These are phyloP conservation scores for Cercis canadensis DNA, from an alignment of 306 rosid species.

Conservation along the genomic window DNA sequence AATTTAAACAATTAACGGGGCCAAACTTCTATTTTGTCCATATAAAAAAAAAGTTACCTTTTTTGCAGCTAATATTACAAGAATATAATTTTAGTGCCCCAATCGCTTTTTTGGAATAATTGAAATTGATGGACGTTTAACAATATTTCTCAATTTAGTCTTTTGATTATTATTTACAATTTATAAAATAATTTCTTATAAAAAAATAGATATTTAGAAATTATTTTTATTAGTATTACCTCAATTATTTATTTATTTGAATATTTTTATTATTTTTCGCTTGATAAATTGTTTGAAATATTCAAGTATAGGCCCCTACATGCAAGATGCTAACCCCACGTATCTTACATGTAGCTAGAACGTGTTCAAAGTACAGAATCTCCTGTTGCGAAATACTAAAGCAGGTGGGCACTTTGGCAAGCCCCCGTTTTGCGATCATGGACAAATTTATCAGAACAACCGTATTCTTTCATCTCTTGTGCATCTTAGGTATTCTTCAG, in stretches of 20 bases:
- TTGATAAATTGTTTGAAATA: slow-evolving; percentile 45
- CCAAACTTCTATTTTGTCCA: too few relatives aligned
- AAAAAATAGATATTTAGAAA: too few relatives aligned
- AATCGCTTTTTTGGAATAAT: too few relatives aligned
- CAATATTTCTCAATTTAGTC: too few relatives aligned
- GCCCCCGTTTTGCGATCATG: slow-evolving; percentile 34
- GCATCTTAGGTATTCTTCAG: slow-evolving; percentile 39
- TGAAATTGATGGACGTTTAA: too few relatives aligned
- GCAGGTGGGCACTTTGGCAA: slow-evolving; percentile 11
- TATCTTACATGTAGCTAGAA: slow-evolving; percentile 24
- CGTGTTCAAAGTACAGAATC: slow-evolving; percentile 34
- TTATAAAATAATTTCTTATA: too few relatives aligned
- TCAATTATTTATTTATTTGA: neutral
- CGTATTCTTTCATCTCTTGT: slow-evolving; percentile 46
- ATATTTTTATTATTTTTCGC: neutral
- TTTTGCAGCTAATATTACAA: too few relatives aligned
- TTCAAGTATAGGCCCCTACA: slow-evolving; percentile 55
- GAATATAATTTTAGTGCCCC: too few relatives aligned
- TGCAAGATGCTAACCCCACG: slow-evolving; percentile 53
- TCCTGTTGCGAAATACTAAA: neutral
- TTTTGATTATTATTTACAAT: too few relatives aligned
- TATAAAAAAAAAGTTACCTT: too few relatives aligned
- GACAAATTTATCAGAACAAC: slow-evolving; percentile 52
- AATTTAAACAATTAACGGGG: too few relatives aligned
- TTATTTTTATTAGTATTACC: too few relatives aligned